Evolutionary conservation across 106 monocot species (phyloP), one percentile per base, ranked within the genome.

Genomic region (Dioscorea dumetorum): DNA sequence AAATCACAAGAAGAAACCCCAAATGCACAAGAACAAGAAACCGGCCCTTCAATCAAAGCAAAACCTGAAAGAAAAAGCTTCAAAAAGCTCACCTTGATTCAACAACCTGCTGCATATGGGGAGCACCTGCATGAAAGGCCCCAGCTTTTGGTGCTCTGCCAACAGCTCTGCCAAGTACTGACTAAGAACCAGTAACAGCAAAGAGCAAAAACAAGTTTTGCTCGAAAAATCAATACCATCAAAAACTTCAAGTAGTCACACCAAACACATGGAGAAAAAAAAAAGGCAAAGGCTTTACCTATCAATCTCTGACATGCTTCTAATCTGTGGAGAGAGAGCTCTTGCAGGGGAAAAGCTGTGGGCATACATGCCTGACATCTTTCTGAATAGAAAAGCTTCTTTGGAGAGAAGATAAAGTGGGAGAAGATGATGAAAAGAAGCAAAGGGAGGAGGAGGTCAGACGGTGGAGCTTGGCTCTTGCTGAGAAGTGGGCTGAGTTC

Each of bases 131-230:
- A 91, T 73, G 81, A 95, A 95, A 31, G 95, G 95, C 21, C 88
- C 88, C 68, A 95, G 88, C 79, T 95, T 95, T 72, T 95, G 91
- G 72, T 86, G 88, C 82, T 95, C 95, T 58, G 83, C 80, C 61
- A 95, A 74, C 71, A 95, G 70, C 81, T 95, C 91, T 62, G 86
- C 78, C 86, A 95, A 82, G 86, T 95, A 95, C 76, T 95, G 88
- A 80, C 95, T 91, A 65, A 33, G 41, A 41, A 41, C 78, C 23
- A 66, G 11, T 33, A 75, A 63, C n/a, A 63, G 53, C 66, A 65
- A 17, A 67, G 78, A 33, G 34, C 58, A 67, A 48, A 66, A 68
- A 69, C 34, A 62, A 66, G 35, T 49, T 77, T 62, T 50, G 33
- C 57, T 63, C 48, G 24, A 71, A 12, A 2, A 66, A 12, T 50